phyloP scores from a whole-genome alignment of 2,329 filamentous ascomycete species.

The Reticulascus tulasneorum region DNA sequence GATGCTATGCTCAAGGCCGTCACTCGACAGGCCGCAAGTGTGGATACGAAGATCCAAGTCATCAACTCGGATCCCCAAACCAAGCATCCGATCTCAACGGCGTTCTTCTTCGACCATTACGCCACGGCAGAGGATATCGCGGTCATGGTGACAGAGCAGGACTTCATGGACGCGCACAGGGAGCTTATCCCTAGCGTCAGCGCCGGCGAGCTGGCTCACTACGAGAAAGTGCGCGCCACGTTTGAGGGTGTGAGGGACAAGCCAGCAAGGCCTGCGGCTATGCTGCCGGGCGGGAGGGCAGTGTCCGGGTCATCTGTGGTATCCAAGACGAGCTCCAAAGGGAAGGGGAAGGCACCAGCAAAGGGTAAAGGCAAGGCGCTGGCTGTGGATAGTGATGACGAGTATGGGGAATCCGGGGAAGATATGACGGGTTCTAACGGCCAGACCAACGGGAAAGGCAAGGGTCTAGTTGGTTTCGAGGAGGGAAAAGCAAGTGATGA shows the following conservation, averaged over 20 bases:
- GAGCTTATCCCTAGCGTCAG: constrained; percentile 95
- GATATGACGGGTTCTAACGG: constrained; percentile 23
- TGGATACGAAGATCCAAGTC: constrained; percentile 76
- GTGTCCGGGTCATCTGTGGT: constrained; percentile 23
- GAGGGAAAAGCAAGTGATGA: constrained; percentile 54
- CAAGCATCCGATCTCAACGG: constrained; percentile 64
- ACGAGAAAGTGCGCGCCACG: constrained; percentile 73
- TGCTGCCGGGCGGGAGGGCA: constrained; percentile 12
- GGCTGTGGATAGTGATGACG: constrained; percentile 27
- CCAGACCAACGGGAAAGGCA: constrained; percentile 51
- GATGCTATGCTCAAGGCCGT: constrained; percentile 99
- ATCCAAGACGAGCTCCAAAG: constrained; percentile 22
- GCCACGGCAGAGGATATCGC: constrained; percentile 77
- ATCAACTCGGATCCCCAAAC: constrained; percentile 52
- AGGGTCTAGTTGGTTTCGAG: constrained; percentile 47
- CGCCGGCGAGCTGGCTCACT: constrained; percentile 86
- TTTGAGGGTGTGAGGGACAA: constrained; percentile 67
- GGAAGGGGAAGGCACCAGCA: constrained; percentile 33
- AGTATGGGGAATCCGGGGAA: constrained; percentile 27
- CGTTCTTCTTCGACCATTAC: constrained; percentile 93
- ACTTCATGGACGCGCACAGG: constrained; percentile 75
- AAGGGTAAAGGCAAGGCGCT: constrained; percentile 36
- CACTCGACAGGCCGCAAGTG: constrained; percentile 77
- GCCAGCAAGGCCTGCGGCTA: constrained; percentile 19
- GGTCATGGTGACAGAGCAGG: constrained; percentile 83